Evolutionary conservation across 176 grass and related monocot genomes (phyloP).

Genomic region (Areca catechu): DNA sequence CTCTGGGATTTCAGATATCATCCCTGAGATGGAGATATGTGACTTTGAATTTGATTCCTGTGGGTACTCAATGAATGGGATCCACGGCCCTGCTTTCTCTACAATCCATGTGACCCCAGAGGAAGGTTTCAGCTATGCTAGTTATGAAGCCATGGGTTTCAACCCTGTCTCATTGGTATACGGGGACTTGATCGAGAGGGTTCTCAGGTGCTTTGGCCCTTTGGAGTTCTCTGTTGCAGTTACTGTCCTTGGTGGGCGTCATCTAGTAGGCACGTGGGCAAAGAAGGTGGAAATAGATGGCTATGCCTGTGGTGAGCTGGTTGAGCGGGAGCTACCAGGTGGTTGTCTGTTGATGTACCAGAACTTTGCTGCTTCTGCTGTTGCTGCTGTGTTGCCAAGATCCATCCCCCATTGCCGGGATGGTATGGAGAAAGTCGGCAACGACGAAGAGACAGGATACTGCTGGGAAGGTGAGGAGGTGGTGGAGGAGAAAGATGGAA

Average conservation of each 20-base stretch:
- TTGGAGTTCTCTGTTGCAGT: slow-evolving; percentile 33
- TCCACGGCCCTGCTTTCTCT: slow-evolving; percentile 26
- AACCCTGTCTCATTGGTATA: slow-evolving; percentile 18
- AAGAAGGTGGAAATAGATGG: slow-evolving; percentile 22
- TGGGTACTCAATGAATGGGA: slow-evolving; percentile 43
- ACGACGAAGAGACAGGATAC: not conserved
- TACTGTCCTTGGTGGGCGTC: slow-evolving; percentile 23
- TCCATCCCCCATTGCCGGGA: slow-evolving; percentile 26
- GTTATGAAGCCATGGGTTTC: slow-evolving; percentile 36
- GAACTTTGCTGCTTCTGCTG: slow-evolving; percentile 13
- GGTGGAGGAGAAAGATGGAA: not conserved
- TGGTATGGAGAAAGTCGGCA: slow-evolving; percentile 3
- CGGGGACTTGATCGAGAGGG: slow-evolving; percentile 21
- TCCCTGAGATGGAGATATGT: slow-evolving; percentile 38
- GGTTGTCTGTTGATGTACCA: slow-evolving; percentile 29
- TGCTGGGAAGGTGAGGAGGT: slow-evolving; percentile 12
- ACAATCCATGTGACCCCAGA: slow-evolving; percentile 41
- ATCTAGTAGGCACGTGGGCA: slow-evolving; percentile 8
- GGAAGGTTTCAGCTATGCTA: slow-evolving; percentile 42
- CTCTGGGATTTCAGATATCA: slow-evolving; percentile 32
- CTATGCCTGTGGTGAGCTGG: slow-evolving; percentile 7
- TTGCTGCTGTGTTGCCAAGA: slow-evolving; percentile 13
- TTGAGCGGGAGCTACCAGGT: slow-evolving; percentile 27
- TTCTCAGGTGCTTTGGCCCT: slow-evolving; percentile 31
- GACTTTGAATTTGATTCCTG: slow-evolving; percentile 43